Base-by-base conservation (phyloP, 495 filamentous ascomycete species). In the Pyronema domesticum region DNA sequence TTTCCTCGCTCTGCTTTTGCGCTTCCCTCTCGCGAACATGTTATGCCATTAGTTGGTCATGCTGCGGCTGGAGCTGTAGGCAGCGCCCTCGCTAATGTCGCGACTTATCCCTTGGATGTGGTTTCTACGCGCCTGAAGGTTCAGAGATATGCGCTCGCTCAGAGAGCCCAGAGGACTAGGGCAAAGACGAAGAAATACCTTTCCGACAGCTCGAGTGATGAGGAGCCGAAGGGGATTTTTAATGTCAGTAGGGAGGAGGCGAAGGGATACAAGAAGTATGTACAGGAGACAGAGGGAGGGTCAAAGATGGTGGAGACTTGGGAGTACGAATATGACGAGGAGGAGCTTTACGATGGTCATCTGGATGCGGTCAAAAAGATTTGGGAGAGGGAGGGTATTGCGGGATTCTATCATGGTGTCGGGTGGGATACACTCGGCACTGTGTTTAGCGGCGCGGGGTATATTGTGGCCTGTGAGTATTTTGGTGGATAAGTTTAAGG, bases 21-120 rank as follows among this genome's bases (percentile, higher is more conserved):
- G 23, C 23, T 30, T 30, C 23, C 23, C 5, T 30, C 23, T 30
- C 51, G 17, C 7, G 13, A 40, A 53, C 11, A 67, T 57, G 75
- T 77, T 7, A 76, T 94, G n/a, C 85, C 87, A 51, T 82, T 85
- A 5, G 71, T 94, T n/a, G 85, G 85, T 15, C 89, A 95, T 72
- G 89, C 89, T 48, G 65, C 84, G 17, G 83, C 87, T 14, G 88
- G 88, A 48, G 79, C 85, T 30, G 72, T 79, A 11, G 88, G 86
- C 13, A 81, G 85, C 3, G 80, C 85, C 9, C 75, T 93, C 49
- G 87, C 87, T 3, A 89, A 87, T 61, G 68, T 89, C 47, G 68
- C 79, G 43, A 79, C 82, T 8, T 94, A 94, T 65, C 89, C 89
- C 1, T 76, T 95, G 19, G 83, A 83, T 63, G 74, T 94, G n/a